Evolutionary conservation across 345 rosid genomes (phyloP), one percentile per base, ranked within the genome.

Genomic region (Populus davidiana): DNA sequence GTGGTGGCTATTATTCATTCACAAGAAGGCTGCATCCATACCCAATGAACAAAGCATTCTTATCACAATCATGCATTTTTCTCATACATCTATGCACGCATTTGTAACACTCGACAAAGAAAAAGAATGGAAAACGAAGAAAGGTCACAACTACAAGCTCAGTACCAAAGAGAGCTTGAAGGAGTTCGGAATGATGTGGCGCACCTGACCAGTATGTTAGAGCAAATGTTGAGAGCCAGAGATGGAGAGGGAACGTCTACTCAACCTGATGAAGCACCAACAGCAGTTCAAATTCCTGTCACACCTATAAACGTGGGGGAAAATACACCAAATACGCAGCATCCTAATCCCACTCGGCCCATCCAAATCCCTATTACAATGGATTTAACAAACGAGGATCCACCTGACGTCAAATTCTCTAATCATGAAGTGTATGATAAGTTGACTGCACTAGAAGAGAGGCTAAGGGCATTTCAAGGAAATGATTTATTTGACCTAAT

Each of bases 301-400:
- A 10, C 10, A 38, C 20, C 54, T 0, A 0, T 5, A 2, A 49
- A 3, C 4, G 0, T 17, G 54, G 54, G 54, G 0, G 1, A 0
- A 0, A 16, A 6, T 0, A 0, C 54, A 5, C 54, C 54, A 49
- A 49, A 49, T 4, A 49, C 5, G 4, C 11, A 44, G 0, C 54
- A 17, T 0, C 21, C 0, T 1, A 17, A 49, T 0, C 0, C 56
- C 56, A 50, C 56, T 5, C 8, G 8, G 54, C 56, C 21, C 2
- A 17, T 50, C 8, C 56, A 0, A 50, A 49, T 49, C 5, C 54
- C 54, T 17, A 5, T 49, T 17, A 11, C 8, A 2, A 16, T 49
- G 0, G 54, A 49, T 49, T 49, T 49, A 17, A 17, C 8, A 5
- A 5, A 0, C 0, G 21, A 49, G 5, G 8, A 17, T 0, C 54